A percentile compares a stretch with the other conserved stretches of the same genome.
Conservation (phyloP, 2,329 filamentous ascomycete species). For the Emergomyces pasteurianus region DNA sequence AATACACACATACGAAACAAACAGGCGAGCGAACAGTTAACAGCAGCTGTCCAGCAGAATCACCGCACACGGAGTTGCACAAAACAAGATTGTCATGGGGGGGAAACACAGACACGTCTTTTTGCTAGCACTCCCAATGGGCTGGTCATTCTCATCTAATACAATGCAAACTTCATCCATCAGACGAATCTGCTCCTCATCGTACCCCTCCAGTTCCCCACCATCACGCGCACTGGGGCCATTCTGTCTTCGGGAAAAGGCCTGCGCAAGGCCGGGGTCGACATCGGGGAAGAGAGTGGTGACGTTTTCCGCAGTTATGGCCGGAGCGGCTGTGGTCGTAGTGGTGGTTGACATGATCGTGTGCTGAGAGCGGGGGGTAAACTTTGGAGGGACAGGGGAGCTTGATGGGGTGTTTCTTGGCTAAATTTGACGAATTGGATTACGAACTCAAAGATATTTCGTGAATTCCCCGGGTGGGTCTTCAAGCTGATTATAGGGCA, state of each 20-base stretch:
- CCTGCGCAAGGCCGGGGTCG: constrained; percentile 46
- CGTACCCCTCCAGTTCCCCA: constrained; percentile 74
- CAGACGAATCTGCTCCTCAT: constrained; percentile 91
- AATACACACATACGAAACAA: background rate
- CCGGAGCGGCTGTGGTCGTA: constrained; percentile 39
- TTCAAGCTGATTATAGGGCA: background rate
- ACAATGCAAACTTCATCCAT: constrained; percentile 99
- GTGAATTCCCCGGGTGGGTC: background rate
- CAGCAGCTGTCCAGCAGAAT: background rate
- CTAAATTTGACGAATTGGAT: background rate
- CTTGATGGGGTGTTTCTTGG: background rate
- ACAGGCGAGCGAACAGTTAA: background rate
- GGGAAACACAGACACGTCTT: constrained; percentile 64
- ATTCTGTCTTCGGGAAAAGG: constrained; percentile 34
- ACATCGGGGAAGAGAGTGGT: constrained; percentile 79
- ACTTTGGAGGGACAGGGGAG: background rate
- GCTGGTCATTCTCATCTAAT: constrained; percentile 77
- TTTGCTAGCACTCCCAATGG: constrained; percentile 95
- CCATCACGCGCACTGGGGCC: constrained; percentile 37
- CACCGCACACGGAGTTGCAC: background rate
- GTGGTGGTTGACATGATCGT: constrained; percentile 30
- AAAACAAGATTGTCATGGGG: background rate
- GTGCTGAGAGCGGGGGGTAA: background rate
- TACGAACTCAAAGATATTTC: background rate
- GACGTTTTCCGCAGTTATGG: constrained; percentile 77